Conservation (phyloP, 139 green algal species). For the Volvox africanus region DNA sequence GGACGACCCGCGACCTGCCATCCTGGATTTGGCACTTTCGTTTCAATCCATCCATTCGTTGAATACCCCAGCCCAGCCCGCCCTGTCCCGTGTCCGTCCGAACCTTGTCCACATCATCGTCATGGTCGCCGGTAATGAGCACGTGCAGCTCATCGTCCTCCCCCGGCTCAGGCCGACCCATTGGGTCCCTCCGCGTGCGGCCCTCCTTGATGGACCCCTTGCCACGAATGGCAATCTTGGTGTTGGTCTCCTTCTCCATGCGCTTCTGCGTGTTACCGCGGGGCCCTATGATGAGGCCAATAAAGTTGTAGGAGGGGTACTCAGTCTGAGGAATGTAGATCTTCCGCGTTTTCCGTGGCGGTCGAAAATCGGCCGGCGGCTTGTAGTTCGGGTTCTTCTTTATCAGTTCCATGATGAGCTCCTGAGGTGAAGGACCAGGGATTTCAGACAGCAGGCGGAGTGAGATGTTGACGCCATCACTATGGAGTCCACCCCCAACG, state of each 20-base stretch:
- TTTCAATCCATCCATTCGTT: too few relatives aligned
- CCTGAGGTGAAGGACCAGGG: conserved; percentile 30
- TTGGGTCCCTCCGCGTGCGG: conserved; percentile 73
- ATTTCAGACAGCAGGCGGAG: too few relatives aligned
- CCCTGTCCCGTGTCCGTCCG: background rate
- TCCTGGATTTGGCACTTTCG: too few relatives aligned
- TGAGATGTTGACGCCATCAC: too few relatives aligned
- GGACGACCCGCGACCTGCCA: too few relatives aligned
- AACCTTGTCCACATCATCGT: conserved; percentile 67
- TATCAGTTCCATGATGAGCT: conserved; percentile 91
- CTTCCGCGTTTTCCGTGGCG: conserved; percentile 86
- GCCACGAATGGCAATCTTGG: conserved; percentile 92
- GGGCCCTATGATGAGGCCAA: conserved; percentile 96
- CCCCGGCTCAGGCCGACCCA: conserved; percentile 44
- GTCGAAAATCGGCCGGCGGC: conserved; percentile 85
- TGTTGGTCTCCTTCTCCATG: conserved; percentile 94
- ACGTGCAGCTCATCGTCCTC: conserved; percentile 96
- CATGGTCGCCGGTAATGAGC: conserved; percentile 88
- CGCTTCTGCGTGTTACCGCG: conserved; percentile 91
- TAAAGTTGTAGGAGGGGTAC: conserved; percentile 95
- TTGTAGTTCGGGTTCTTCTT: conserved; percentile 85
- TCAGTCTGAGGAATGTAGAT: conserved; percentile 91
- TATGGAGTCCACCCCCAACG: too few relatives aligned
- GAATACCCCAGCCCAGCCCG: too few relatives aligned
- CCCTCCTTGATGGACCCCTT: conserved; percentile 92